Evolutionary conservation across 345 rosid species (phyloP).

Genomic region (Lagerstroemia speciosa): DNA sequence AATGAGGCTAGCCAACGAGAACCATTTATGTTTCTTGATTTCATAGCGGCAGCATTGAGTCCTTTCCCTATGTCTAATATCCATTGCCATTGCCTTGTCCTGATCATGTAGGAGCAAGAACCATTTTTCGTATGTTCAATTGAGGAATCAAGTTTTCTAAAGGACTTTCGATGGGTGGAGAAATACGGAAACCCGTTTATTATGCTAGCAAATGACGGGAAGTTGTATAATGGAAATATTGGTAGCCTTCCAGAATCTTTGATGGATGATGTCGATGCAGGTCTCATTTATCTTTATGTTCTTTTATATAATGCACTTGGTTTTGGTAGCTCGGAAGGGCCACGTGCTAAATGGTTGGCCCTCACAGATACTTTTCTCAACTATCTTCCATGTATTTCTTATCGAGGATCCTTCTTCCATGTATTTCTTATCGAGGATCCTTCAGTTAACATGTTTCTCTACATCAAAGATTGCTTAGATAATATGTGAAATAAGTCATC

Average conservation of each 20-base stretch:
- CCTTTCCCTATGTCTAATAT: no score
- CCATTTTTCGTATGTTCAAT: slow-evolving; percentile 49
- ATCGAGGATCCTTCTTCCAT: no score
- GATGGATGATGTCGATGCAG: slow-evolving; percentile 74
- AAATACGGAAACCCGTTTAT: slow-evolving; percentile 46
- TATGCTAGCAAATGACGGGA: slow-evolving; percentile 47
- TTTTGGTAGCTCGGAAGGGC: not conserved
- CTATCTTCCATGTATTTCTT: not conserved
- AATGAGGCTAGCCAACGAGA: not conserved
- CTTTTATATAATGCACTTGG: not conserved
- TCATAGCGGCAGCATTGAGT: not conserved
- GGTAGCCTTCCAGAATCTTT: slow-evolving; percentile 33
- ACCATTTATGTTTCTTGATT: not conserved
- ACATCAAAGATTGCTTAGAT: not conserved
- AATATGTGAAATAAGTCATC: not conserved
- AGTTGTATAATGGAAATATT: slow-evolving; percentile 52
- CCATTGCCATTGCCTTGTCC: not conserved
- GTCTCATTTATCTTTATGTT: slow-evolving; percentile 27
- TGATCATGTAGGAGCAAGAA: slow-evolving; percentile 36
- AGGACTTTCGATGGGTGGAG: slow-evolving; percentile 68
- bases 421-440: not conserved
- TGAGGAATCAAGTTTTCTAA: slow-evolving; percentile 39
- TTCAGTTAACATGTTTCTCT: not conserved
- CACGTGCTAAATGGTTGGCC: not conserved
- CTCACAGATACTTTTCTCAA: no score